Percentiles rank a stretch among this genome's conserved stretches.
Conservation (phyloP, 805 yeast genomes). For the Wickerhamiella shivajii region DNA sequence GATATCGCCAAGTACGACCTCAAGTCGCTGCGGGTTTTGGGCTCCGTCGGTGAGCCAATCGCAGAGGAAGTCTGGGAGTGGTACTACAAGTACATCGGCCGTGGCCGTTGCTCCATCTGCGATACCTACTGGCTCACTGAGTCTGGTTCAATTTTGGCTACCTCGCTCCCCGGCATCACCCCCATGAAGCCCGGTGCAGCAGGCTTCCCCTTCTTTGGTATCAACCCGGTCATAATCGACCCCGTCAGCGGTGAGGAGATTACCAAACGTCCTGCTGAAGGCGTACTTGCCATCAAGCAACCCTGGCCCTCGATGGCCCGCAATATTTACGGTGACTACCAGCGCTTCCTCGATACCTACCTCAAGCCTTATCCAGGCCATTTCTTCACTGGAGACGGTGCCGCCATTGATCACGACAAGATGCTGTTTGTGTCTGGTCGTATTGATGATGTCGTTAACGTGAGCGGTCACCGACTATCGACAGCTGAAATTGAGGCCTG, state of each 20-base stretch:
- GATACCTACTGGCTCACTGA: slow-evolving; percentile 99
- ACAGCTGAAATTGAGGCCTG: slow-evolving; percentile 97
- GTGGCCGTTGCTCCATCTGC: slow-evolving; percentile 73
- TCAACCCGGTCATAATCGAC: slow-evolving; percentile 79
- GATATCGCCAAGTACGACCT: slow-evolving; percentile 72
- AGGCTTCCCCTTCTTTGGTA: slow-evolving; percentile 90
- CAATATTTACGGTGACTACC: slow-evolving; percentile 80
- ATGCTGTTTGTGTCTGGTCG: slow-evolving; percentile 97
- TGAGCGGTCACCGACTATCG: slow-evolving; percentile 94
- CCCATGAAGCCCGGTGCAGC: slow-evolving; percentile 98
- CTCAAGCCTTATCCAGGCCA: slow-evolving; percentile 83
- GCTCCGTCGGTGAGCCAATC: slow-evolving; percentile 98
- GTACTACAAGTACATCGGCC: slow-evolving; percentile 89
- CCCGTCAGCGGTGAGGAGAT: slow-evolving; percentile 83
- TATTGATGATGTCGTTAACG: slow-evolving; percentile 97
- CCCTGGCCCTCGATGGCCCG: slow-evolving; percentile 99
- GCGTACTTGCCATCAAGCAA: slow-evolving; percentile 77
- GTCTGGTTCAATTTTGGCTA: slow-evolving; percentile 87
- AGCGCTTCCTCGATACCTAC: slow-evolving; percentile 79
- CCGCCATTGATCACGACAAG: slow-evolving; percentile 93
- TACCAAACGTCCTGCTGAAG: slow-evolving; percentile 81
- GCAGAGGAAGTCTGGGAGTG: slow-evolving; percentile 98
- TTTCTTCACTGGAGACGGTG: slow-evolving; percentile 98
- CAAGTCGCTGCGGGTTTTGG: slow-evolving; percentile 76
- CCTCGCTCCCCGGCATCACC: slow-evolving; percentile 87